Base-by-base conservation (phyloP, 805 yeast genomes). In the Wickerhamiella cacticola region DNA sequence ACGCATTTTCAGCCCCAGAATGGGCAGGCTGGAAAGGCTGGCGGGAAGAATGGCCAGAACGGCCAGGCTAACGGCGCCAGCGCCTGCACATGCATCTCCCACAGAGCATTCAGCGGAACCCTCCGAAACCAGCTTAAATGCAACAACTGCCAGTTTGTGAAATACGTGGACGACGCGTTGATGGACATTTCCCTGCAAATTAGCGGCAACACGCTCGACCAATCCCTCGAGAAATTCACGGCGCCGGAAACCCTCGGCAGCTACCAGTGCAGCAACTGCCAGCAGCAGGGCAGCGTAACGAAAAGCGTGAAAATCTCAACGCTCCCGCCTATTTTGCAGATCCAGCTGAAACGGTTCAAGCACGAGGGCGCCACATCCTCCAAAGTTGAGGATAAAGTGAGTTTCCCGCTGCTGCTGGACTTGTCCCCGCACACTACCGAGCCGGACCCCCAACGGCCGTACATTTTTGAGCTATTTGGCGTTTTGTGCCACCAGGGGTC, bases 401-500 rank as follows among this genome's bases (percentile, higher is more conserved):
- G 71, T 35, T 80, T 79, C 55, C 96, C 96, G 13, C 63, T 79
- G 39, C 78, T 76, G 56, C 64, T 92, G 45, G 79, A 89, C 59
- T 69, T 92, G 75, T 64, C 76, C 6, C 74, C 76, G 26, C 89
- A 82, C 59, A 60, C 60, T 7, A 53, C 47, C 31, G 43, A 16
- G 31, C 25, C 46, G 5, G 49, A 26, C 9, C 41, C 29, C 13
- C 22, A 46, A 19, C 35, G 54, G 15, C 51, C 70, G 46, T 59
- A 74, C n/a, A 64, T 77, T 1, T 89, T 82, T 63, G 96, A 89
- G 63, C 70, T 92, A 36, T 86, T 79, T 64, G 95, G 89, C 1
- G 76, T 88, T 26, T 81, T 92, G 8, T 78, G 86, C 56, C 98
- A 92, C 63, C 79, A 78, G 28, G 99, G 99, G 1, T 79, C 89